phyloP scores from a whole-genome alignment of 2,329 filamentous ascomycete genomes.

The Aotearoamyces nothofagi region DNA sequence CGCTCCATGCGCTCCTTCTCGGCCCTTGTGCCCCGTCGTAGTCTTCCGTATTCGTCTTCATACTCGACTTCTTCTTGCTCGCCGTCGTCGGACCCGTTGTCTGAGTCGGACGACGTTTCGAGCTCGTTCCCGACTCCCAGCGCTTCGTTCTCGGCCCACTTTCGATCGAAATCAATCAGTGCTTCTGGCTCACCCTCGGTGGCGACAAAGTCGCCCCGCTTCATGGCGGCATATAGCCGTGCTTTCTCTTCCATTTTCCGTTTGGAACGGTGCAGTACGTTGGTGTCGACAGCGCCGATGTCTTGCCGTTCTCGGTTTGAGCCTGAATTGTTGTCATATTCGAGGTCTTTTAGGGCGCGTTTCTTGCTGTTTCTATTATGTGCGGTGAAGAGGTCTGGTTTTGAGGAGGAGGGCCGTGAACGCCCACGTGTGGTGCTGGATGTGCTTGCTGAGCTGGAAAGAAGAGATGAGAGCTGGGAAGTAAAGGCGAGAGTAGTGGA shows the following conservation, averaged over 20 bases:
- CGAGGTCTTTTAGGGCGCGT: constrained; percentile 42
- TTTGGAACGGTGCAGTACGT: constrained; percentile 46
- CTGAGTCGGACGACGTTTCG: constrained; percentile 42
- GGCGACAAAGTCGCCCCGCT: constrained; percentile 62
- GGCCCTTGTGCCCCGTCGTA: constrained; percentile 53
- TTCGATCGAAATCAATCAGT: constrained; percentile 87
- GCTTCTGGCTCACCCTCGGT: constrained; percentile 44
- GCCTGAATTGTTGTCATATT: constrained; percentile 35
- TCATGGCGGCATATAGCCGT: constrained; percentile 75
- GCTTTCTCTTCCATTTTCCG: constrained; percentile 85
- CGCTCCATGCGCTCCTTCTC: constrained; percentile 51
- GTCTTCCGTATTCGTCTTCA: constrained; percentile 84
- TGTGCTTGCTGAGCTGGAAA: constrained; percentile 35
- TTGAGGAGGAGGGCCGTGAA: constrained; percentile 36
- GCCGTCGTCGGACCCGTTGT: constrained; percentile 23
- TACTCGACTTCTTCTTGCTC: constrained; percentile 60
- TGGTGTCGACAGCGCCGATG: constrained; percentile 43
- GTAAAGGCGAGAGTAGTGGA: constrained; percentile 69
- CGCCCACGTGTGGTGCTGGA: constrained; percentile 29
- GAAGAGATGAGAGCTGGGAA: constrained; percentile 73
- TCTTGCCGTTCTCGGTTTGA: constrained; percentile 50
- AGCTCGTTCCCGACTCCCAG: constrained; percentile 16
- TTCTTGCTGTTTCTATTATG: constrained; percentile 49
- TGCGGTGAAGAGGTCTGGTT: constrained; percentile 53
- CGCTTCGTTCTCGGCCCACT: constrained; percentile 65